Evolutionary conservation across 192 early-diverging fungal genomes (phyloP), one percentile per base, ranked within the genome.

Genomic region (Dissophora globulifera): DNA sequence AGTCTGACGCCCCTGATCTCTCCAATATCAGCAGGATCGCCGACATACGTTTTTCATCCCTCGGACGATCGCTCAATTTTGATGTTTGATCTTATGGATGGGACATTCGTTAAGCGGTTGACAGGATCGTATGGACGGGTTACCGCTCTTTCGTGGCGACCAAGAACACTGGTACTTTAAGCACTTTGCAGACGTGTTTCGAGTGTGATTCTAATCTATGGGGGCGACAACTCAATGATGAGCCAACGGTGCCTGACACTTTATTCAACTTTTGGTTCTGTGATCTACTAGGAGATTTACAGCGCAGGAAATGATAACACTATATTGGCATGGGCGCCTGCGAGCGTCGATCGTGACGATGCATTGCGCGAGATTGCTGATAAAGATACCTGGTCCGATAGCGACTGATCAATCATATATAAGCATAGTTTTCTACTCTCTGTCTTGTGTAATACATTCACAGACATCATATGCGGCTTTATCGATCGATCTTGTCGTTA

Each of bases 111-210:
- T 2, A 84, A 83, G 46, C 62, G 69, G 26, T 78, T 95, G 22
- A 72, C 79, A 33, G 89, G 90, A 8, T 86, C 92, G 32, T 86
- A 88, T 83, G 88, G 85, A 3, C 54, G 87, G 22, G 67, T 84
- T 17, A 80, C 79, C 1, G 90, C 90, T 52, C 82, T 89, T 13
- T 85, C 78, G 7, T 86, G 88, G 79, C 47, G 93, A 31, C 49
- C 78, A 25, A 58, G 67, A 15, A 70, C 62, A 42, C 61, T 84
- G 49, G 84, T 86, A 65, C 50, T 25, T 30, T 19, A 52, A 50
- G 32, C 17, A 53, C n/a, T 55, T 23, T 29, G 16, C 29, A 2
- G 0, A 45, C n/a, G n/a, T n/a, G n/a, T n/a, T n/a, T n/a, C n/a
- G n/a, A n/a, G n/a, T n/a, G n/a, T n/a, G n/a, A n/a, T n/a, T n/a